Base-by-base conservation (phyloP, 495 filamentous ascomycete species). In the Rhypophila decipiens region DNA sequence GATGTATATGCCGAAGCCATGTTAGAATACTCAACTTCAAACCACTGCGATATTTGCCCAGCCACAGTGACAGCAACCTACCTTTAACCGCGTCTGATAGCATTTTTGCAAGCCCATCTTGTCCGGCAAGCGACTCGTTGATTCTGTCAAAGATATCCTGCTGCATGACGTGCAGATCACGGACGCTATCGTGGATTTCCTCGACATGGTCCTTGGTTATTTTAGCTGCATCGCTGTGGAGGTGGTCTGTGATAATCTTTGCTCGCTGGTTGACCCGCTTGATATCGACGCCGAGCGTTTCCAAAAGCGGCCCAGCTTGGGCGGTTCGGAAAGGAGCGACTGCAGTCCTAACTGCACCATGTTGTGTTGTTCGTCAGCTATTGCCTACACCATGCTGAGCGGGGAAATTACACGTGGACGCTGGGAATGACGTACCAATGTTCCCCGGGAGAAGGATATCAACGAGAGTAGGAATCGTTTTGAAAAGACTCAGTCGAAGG, bases 191-290 rank as follows among this genome's bases (percentile, higher is more conserved):
- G 24, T 48, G 46, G n/a, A 51, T 51, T 9, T 44, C 42, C 18
- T 39, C 29, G 44, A 52, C 45, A 24, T 53, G 45, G 5, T 44
- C 23, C 24, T 49, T 47, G 5, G 46, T 49, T 10, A 47, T 47
- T 19, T 24, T 47, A 7, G 45, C 35, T 1, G 45, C 45, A 12
- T 47, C 35, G 23, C 23, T 47, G 15, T 31, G 18, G 4, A 48
- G n/a, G 1, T 48, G 37, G 45, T 49, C 45, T 22, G 35, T 34
- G 20, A 53, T 31, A 17, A 18, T 40, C 24, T 24, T 23, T 11
- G 45, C 39, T 11, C 44, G 35, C 10, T 12, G 5, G 9, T 48
- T 46, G 1, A 53, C 45, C 22, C 46, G 46, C 9, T 13, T 39
- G n/a, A 29, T 18, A 18, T 48, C 46, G n/a, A 29, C 49, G 11